A percentile compares a stretch with the other conserved stretches of the same genome.
Evolutionary conservation across 2,329 filamentous ascomycete species (phyloP).

Genomic region (Paecilomyces sp.): DNA sequence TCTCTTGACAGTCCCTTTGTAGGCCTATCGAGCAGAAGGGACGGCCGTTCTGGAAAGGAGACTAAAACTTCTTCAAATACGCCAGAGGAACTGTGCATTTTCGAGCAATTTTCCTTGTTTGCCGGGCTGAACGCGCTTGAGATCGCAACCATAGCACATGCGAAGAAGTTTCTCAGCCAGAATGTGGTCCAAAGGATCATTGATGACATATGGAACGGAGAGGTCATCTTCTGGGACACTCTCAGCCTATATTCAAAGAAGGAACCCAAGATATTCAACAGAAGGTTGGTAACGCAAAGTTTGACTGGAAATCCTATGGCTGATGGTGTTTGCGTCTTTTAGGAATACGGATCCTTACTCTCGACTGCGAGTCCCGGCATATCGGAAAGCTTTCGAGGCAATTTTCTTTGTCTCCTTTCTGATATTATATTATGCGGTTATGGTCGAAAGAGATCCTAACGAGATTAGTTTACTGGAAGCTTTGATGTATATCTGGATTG

Average conservation of each 20-base stretch:
- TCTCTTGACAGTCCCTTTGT: slow-evolving; percentile 15
- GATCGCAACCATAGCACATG: slow-evolving; percentile 72
- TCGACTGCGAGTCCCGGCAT: slow-evolving; percentile 69
- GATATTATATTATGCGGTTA: slow-evolving; percentile 75
- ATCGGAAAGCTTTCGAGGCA: slow-evolving; percentile 78
- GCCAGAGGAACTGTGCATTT: slow-evolving; percentile 45
- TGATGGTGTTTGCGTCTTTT: slow-evolving; percentile 14
- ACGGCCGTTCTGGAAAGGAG: slow-evolving; percentile 53
- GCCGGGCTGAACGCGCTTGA: slow-evolving; percentile 77
- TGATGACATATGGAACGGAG: slow-evolving; percentile 76
- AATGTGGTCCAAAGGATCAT: slow-evolving; percentile 75
- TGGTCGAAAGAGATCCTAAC: slow-evolving; percentile 63
- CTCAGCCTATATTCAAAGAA: slow-evolving; percentile 68
- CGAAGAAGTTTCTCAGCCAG: slow-evolving; percentile 79
- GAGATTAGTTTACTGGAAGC: slow-evolving; percentile 63
- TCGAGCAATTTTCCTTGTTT: slow-evolving; percentile 62
- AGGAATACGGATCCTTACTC: slow-evolving; percentile 65
- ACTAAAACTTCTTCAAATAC: slow-evolving; percentile 31
- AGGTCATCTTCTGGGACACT: slow-evolving; percentile 80
- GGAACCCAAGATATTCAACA: slow-evolving; percentile 68
- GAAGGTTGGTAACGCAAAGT: slow-evolving; percentile 24
- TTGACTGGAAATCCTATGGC: slow-evolving; percentile 1
- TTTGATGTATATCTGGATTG: slow-evolving; percentile 76
- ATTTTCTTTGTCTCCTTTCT: slow-evolving; percentile 73
- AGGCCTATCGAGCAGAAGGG: slow-evolving; percentile 39